These are phyloP conservation scores for Noccaea caerulescens DNA, from an alignment of 345 rosid species.

Conservation along the genomic window DNA sequence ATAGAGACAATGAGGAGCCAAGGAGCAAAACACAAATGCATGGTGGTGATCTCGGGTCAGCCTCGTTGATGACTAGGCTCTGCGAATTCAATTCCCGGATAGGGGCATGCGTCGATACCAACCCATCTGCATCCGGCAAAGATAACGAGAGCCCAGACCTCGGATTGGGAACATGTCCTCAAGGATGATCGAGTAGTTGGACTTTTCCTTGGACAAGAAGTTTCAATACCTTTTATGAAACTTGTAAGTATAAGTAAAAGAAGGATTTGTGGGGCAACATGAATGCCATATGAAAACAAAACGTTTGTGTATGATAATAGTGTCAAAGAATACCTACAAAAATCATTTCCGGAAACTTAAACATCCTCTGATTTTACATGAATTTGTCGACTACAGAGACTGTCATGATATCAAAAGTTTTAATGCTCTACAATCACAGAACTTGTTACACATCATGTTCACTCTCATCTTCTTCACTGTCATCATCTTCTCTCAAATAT, in stretches of 20 bases:
- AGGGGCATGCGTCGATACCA: conserved; percentile 23
- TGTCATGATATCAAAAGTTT: no score
- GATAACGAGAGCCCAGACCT: conserved; percentile 52
- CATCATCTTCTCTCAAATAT: no score
- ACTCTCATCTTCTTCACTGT: no score
- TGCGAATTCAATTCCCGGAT: not conserved
- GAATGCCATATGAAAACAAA: conserved; percentile 2
- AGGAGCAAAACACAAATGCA: conserved; percentile 1
- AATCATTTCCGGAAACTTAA: no score
- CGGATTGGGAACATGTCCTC: conserved; percentile 81
- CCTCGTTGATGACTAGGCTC: conserved; percentile 1
- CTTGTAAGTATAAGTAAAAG: conserved; percentile 27
- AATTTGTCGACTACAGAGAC: no score
- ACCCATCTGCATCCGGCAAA: conserved; percentile 32
- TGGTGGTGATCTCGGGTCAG: conserved; percentile 17
- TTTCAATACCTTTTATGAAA: conserved; percentile 14
- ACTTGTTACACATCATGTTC: no score
- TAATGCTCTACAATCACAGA: no score
- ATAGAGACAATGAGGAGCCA: conserved; percentile 21
- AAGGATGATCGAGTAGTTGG: conserved; percentile 50
- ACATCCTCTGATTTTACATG: no score
- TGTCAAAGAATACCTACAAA: no score
- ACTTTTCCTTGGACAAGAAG: conserved; percentile 11
- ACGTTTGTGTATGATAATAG: not conserved
- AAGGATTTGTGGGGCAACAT: conserved; percentile 1